Evolutionary conservation across 108 stramenopile genomes (phyloP), one percentile per base, ranked within the genome.

Genomic region (Pseudonitzschia multiseries): DNA sequence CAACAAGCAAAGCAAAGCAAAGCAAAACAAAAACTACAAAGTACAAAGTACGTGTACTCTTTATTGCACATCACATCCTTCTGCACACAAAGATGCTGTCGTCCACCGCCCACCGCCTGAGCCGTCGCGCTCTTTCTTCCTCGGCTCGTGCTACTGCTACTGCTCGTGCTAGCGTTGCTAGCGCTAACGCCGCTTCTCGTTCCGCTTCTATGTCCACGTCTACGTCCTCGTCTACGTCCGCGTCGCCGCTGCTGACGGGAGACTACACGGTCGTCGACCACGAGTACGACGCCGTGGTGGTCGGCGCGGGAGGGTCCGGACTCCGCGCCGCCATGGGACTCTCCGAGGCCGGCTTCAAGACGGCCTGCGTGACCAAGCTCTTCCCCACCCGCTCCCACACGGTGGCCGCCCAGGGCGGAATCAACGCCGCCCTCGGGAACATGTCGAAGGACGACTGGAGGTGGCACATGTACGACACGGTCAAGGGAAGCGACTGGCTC

Each of bases 401-500:
- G 10, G 99, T 99, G 46, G 99, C 99, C 36, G 99, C 99, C 21
- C 99, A 99, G 83, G 99, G 99, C 31, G 99, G 99, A n/a, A 96
- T 99, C 79, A 99, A 99, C 81, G 99, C 99, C 20, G 99, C 99
- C 10, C 82, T 99, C 36, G 99, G 79, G 8, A 98, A 98, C 85
- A 97, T 96, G 94, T 79, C 82, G 52, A 81, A 93, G 76, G 97
- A 98, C 83, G 97, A 98, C 81, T 98, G 97, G 96, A 65, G 96
- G 64, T 99, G 98, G 98, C 99, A 99, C 89, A 97, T 97, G 97
- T 99, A 99, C 81, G 99, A 99, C 84, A 99, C 99, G 22, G 99
- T 99, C 48, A 99, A 99, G 84, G 99, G 99, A 10, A 77, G 76
- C 42, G 99, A 99, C 78, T 99, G 98, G 98, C 89, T 99, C 12